Evolutionary conservation across 768 basidiomycete genomes (phyloP), one percentile per base, ranked within the genome.

Genomic region (Boletellus ananas): DNA sequence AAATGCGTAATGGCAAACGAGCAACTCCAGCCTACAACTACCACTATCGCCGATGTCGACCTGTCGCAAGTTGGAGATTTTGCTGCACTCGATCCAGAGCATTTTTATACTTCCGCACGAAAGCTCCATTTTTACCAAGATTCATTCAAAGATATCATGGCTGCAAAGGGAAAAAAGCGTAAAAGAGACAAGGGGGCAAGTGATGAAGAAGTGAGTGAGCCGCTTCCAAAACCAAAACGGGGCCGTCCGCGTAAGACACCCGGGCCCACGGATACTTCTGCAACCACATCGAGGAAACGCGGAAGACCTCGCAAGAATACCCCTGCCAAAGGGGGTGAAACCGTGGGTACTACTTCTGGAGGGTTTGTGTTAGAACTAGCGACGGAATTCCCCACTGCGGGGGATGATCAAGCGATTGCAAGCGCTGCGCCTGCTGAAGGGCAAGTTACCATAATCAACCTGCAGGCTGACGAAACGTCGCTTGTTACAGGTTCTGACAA

Each of bases 1-100:
- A 77, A 73, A 27, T 65, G 72, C 27, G 72, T 90, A 29, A 77
- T 92, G 42, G 69, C 73, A 2, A 72, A 74, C 39, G 88, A 93
- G 66, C 78, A 79, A 8, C 74, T 93, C 21, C 80, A 85, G 58
- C 75, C 79, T 46, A 58, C 68, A 4, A 66, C 70, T 36, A 70
- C 72, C 6, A 71, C 73, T 3, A 74, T 76, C 53, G 54, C 64
- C 17, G 71, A 78, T 33, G 61, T 77, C 33, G 78, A 86, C 60
- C 57, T 81, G 34, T 66, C 70, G 9, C 58, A 71, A 27, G 74
- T 75, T 14, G 85, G 85, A 11, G 79, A 74, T 20, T 90, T 88
- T 61, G 55, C 71, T 13, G 56, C 67, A 2, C 52, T 78, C 16
- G 64, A 73, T n/a, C 57, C 72, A 3, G 65, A 65, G 3, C 59